phyloP scores from a whole-genome alignment of 495 filamentous ascomycete genomes.

The Penicillium angulare region DNA sequence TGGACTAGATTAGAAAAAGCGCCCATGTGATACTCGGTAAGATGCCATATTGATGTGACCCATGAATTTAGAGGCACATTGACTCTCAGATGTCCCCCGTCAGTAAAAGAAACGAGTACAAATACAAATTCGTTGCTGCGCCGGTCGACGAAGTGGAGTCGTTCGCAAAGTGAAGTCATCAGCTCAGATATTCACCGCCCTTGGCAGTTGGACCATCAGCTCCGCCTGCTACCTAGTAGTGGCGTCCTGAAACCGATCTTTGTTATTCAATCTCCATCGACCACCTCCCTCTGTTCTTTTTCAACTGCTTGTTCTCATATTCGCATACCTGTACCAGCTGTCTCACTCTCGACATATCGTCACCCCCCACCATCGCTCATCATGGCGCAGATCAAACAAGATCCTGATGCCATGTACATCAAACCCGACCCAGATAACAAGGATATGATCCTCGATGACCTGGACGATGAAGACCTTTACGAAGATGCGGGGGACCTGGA shows the following conservation, averaged over 20 bases:
- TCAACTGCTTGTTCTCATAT: not conserved
- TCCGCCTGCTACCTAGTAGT: slow-evolving; percentile 5
- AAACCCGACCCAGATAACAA: slow-evolving; percentile 67
- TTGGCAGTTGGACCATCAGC: not conserved
- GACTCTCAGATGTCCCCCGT: too few relatives aligned
- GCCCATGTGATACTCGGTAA: too few relatives aligned
- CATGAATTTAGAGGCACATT: too few relatives aligned
- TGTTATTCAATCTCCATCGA: not conserved
- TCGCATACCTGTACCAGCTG: not conserved
- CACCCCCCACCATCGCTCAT: not conserved
- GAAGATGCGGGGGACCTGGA: slow-evolving; percentile 88
- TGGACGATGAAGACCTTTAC: slow-evolving; percentile 74
- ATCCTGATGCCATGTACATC: slow-evolving; percentile 46
- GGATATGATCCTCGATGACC: slow-evolving; percentile 53
- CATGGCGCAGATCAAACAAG: slow-evolving; percentile 43
- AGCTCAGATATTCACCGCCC: not conserved
- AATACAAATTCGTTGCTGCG: too few relatives aligned
- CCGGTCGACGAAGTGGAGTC: too few relatives aligned
- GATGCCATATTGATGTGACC: too few relatives aligned
- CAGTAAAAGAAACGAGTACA: too few relatives aligned
- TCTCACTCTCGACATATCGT: not conserved
- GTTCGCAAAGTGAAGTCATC: not conserved
- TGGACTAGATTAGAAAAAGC: too few relatives aligned
- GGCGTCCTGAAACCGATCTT: not conserved
- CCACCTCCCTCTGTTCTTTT: not conserved